phyloP scores from a whole-genome alignment of 106 monocot species.

The Acorus calamus region DNA sequence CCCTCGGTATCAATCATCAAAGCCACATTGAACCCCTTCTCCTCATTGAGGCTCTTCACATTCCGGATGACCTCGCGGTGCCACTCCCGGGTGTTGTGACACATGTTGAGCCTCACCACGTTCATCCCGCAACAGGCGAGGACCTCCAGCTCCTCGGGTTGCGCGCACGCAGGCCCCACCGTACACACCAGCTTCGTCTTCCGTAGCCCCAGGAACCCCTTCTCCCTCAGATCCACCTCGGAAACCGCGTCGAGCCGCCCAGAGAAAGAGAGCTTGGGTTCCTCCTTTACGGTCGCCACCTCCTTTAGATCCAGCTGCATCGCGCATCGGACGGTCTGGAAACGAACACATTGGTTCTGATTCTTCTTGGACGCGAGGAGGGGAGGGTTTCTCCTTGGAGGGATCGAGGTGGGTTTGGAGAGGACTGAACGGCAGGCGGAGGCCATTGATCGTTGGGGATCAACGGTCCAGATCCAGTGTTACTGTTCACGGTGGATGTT shows the following conservation, averaged over 20 bases:
- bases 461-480: too few species aligned
- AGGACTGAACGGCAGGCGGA: too few species aligned
- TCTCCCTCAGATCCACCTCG: conserved; percentile 20
- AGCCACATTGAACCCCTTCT: conserved; percentile 30
- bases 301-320: too few species aligned
- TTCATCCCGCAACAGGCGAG: conserved; percentile 31
- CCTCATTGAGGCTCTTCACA: conserved; percentile 22
- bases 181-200: conserved; percentile 56
- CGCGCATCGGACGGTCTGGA: too few species aligned
- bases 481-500: too few species aligned
- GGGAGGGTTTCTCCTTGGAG: too few species aligned
- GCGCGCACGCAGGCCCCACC: conserved; percentile 35
- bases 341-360: too few species aligned
- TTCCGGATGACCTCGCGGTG: conserved; percentile 25
- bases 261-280: too few species aligned
- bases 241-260: conserved; percentile 13
- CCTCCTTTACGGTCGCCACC: too few species aligned
- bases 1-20: conserved; percentile 53
- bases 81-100: conserved; percentile 41
- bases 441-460: too few species aligned
- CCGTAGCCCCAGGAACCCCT: conserved; percentile 34
- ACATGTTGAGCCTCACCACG: conserved; percentile 45
- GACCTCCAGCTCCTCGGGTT: conserved; percentile 19
- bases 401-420: too few species aligned
- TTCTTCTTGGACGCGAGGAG: too few species aligned